Conservation (phyloP, 2,329 filamentous ascomycete species). For the Truncatella angustata region DNA sequence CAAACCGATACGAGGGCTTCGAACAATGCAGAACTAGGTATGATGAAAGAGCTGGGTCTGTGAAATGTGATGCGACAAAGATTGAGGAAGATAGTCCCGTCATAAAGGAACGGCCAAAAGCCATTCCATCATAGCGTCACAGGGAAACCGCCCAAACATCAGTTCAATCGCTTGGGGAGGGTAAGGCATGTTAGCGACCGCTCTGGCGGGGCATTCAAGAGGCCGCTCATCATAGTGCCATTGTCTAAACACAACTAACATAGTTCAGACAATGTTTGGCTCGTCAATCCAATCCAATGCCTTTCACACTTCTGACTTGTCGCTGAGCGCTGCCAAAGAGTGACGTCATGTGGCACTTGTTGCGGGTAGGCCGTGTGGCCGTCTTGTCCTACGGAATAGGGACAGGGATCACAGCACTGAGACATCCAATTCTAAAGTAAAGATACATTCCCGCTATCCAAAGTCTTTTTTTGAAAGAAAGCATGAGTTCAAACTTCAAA, state of each 20-base stretch:
- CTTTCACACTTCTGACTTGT: background rate
- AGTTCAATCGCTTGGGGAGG: background rate
- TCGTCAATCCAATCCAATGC: constrained; percentile 1
- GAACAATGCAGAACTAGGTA: background rate
- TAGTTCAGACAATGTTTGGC: background rate
- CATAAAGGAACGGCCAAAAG: background rate
- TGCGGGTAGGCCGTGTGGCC: background rate
- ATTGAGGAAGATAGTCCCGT: background rate
- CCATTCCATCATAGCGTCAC: constrained; percentile 6
- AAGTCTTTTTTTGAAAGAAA: too few species aligned
- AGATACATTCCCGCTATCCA: too few species aligned
- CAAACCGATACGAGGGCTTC: background rate
- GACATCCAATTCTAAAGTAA: too few species aligned
- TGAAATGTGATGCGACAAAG: background rate
- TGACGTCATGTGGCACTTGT: constrained; percentile 8
- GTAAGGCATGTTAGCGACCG: background rate
- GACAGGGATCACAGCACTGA: background rate
- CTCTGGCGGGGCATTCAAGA: background rate
- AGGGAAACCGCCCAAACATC: background rate
- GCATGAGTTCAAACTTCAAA: too few species aligned
- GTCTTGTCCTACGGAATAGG: too few species aligned
- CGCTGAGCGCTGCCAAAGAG: background rate
- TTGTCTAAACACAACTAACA: background rate
- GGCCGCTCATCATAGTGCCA: constrained; percentile 8
- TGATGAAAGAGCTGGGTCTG: background rate